Evolutionary conservation across 2,329 filamentous ascomycete species (phyloP).

Genomic region (Nectriaceae sp.): DNA sequence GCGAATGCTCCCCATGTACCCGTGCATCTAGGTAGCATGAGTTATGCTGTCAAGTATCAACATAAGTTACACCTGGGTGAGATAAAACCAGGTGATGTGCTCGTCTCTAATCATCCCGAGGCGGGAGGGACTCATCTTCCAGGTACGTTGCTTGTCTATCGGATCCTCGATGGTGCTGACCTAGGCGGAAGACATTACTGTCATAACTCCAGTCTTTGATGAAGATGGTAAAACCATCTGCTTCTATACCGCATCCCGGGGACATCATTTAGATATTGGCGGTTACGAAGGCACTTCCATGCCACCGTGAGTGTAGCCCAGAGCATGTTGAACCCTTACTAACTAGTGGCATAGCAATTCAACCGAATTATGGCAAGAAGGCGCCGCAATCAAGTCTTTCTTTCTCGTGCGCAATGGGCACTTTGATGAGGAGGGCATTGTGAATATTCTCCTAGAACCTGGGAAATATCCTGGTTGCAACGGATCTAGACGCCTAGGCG

Average conservation of each 20-base stretch:
- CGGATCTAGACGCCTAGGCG: conserved; percentile 68
- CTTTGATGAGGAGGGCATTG: conserved; percentile 48
- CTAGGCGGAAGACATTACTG: conserved; percentile 17
- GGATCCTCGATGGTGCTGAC: no score
- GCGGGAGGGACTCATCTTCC: background rate
- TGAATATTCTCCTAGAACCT: conserved; percentile 57
- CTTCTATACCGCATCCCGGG: conserved; percentile 25
- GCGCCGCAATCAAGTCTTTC: conserved; percentile 51
- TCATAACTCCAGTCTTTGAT: conserved; percentile 20
- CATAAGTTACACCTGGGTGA: conserved; percentile 66
- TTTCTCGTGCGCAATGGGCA: conserved; percentile 21
- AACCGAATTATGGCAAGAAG: conserved; percentile 58
- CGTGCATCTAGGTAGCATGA: conserved; percentile 78
- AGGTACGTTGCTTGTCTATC: no score
- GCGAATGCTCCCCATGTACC: conserved; percentile 76
- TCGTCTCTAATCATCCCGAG: conserved; percentile 58
- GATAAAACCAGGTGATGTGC: conserved; percentile 71
- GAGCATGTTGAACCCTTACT: no score
- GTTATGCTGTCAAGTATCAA: conserved; percentile 70
- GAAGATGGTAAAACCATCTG: conserved; percentile 17
- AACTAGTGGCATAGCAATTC: no score
- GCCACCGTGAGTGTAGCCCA: no score
- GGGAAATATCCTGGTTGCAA: conserved; percentile 36
- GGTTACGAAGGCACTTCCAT: conserved; percentile 73
- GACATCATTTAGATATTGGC: conserved; percentile 29